Percentiles rank a stretch among this genome's conserved stretches.
Evolutionary conservation across 2,329 filamentous ascomycete genomes (phyloP).

Genomic region (Gaeumannomyces sp.): DNA sequence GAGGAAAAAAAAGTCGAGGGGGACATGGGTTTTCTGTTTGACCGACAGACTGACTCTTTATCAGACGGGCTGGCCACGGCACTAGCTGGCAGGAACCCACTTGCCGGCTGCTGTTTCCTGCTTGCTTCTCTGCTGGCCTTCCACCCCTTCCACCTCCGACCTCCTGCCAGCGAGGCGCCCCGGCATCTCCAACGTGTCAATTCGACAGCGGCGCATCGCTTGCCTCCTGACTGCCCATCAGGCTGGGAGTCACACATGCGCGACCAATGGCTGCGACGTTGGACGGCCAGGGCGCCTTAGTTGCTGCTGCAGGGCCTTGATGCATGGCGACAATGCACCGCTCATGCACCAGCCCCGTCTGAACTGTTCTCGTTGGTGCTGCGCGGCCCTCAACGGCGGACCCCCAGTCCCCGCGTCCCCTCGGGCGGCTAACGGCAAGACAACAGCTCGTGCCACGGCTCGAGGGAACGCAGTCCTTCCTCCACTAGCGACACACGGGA

Average conservation of each 20-base stretch:
- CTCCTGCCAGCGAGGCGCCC: neutral
- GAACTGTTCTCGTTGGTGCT: neutral
- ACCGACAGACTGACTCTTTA: conserved; percentile 1
- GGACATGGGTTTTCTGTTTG: neutral
- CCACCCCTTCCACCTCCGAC: too few species aligned
- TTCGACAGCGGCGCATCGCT: neutral
- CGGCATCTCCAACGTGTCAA: neutral
- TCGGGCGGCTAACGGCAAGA: neutral
- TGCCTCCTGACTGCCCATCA: neutral
- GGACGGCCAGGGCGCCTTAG: neutral
- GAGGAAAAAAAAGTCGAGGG: neutral
- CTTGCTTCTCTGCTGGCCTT: neutral
- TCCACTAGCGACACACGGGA: neutral
- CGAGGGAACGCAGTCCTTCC: neutral
- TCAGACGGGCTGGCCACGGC: neutral
- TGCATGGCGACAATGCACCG: neutral
- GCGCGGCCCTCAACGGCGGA: neutral
- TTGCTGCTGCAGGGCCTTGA: neutral
- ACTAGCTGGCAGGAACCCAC: neutral
- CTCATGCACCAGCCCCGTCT: neutral
- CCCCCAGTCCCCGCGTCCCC: neutral
- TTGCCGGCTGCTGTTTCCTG: neutral
- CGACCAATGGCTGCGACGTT: neutral
- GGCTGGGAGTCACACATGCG: neutral
- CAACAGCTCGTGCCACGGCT: neutral